A percentile compares a stretch with the other conserved stretches of the same genome.
Evolutionary conservation across 306 rosid genomes (phyloP).

Genomic region (Canavalia ensiformis): DNA sequence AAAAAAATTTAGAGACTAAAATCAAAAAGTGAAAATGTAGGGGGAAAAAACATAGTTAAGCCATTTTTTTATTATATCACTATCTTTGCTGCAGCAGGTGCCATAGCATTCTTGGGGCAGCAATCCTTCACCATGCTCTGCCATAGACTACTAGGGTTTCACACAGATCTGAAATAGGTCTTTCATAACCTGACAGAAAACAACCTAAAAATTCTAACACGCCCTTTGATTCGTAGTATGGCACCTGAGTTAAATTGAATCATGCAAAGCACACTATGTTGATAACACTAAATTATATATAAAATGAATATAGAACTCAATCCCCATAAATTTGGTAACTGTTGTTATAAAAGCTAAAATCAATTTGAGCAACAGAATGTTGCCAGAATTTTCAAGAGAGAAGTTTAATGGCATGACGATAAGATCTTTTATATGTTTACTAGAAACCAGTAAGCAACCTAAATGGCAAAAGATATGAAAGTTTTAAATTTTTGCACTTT

Average conservation of each 20-base stretch:
- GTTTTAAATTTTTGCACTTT: too few relatives aligned
- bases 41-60: too few relatives aligned
- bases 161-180: not conserved
- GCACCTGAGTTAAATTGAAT: not conserved
- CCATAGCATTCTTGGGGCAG: not conserved
- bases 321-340: not conserved
- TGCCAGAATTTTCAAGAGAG: not conserved
- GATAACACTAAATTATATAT: not conserved
- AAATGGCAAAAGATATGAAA: too few relatives aligned
- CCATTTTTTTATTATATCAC: too few relatives aligned
- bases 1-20: too few relatives aligned
- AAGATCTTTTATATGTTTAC: not conserved
- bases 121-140: not conserved
- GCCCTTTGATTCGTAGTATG: too few relatives aligned
- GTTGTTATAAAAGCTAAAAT: not conserved
- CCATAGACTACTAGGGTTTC: not conserved
- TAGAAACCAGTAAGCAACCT: not conserved
- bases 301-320: not conserved
- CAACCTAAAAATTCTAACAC: not conserved
- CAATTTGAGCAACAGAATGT: not conserved
- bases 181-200: not conserved
- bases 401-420: not conserved
- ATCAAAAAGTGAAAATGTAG: too few relatives aligned
- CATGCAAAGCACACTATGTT: not conserved
- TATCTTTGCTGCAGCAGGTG: not conserved